Percentiles rank a stretch among this genome's conserved stretches.
Conservation (phyloP, 2,329 filamentous ascomycete genomes). For the Coniochaeta sp. region DNA sequence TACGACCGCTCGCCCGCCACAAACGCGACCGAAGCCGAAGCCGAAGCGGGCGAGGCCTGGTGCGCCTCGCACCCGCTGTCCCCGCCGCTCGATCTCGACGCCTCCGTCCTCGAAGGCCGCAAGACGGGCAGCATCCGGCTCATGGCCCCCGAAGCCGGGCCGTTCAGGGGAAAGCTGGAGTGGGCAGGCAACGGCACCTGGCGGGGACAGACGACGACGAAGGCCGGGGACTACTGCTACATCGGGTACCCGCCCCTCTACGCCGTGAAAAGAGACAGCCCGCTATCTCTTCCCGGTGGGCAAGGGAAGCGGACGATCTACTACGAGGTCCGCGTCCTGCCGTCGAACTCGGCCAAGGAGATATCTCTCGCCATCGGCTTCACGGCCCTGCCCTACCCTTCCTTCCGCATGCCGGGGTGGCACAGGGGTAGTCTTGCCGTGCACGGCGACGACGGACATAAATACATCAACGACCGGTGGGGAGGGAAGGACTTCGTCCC, state of each 20-base stretch:
- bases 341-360: conserved; percentile 30
- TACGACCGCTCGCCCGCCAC: conserved; percentile 59
- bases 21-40: conserved; percentile 61
- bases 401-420: conserved; percentile 75
- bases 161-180: conserved; percentile 38
- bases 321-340: conserved; percentile 59
- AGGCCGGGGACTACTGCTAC: conserved; percentile 54
- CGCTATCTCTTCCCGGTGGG: conserved; percentile 32
- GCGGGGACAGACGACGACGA: conserved; percentile 32
- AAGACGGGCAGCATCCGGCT: conserved; percentile 46
- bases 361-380: conserved; percentile 60
- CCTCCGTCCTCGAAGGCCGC: conserved; percentile 39
- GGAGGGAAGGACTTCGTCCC: conserved; percentile 64
- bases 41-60: conserved; percentile 60
- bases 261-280: conserved; percentile 50
- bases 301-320: conserved; percentile 49
- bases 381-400: conserved; percentile 66
- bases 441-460: conserved; percentile 74
- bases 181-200: conserved; percentile 44
- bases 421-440: conserved; percentile 67
- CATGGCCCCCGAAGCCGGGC: conserved; percentile 35
- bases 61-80: conserved; percentile 53
- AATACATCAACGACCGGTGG: conserved; percentile 68
- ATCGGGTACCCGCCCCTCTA: conserved; percentile 66
- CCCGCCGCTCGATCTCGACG: conserved; percentile 41